These are phyloP conservation scores for Gracilaria gracilis DNA, from an alignment of 23 red algal genomes.

Conservation along the genomic window DNA sequence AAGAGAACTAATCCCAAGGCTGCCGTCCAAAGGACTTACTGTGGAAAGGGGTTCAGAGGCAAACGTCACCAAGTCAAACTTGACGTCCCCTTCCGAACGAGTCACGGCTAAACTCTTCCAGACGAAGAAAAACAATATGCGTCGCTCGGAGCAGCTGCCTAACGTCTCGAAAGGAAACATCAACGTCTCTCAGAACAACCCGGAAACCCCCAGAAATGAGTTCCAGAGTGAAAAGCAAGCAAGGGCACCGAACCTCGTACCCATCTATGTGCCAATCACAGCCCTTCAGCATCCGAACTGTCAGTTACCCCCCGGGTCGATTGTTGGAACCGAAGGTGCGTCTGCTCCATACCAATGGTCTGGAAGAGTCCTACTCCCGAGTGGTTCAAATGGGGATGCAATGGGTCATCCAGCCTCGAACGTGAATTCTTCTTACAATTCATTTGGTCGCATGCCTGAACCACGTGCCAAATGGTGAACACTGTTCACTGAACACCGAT, in stretches of 20 bases:
- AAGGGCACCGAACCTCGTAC: constrained; percentile 53
- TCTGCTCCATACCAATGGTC: constrained; percentile 12
- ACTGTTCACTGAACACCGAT: too few relatives aligned
- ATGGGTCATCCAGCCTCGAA: neutral
- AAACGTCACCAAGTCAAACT: neutral
- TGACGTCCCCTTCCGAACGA: constrained; percentile 5
- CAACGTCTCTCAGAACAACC: neutral
- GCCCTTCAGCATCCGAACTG: constrained; percentile 57
- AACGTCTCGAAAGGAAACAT: neutral
- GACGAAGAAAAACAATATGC: constrained; percentile 9
- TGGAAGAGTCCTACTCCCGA: constrained; percentile 5
- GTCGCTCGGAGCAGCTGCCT: constrained; percentile 6
- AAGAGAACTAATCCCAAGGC: constrained; percentile 58
- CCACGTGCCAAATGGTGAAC: constrained; percentile 14
- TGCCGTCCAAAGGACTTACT: constrained; percentile 52
- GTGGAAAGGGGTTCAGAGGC: constrained; percentile 3
- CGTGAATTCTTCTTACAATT: neutral
- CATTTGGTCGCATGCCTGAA: constrained; percentile 33
- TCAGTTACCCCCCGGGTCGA: constrained; percentile 17
- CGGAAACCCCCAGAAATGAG: constrained; percentile 4
- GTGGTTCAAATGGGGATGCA: neutral
- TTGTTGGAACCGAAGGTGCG: neutral
- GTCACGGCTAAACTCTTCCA: constrained; percentile 10
- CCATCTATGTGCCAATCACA: constrained; percentile 61
- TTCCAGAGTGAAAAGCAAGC: constrained; percentile 28